Conservation (phyloP, 1,139 yeast genomes). For the Candida anutae region DNA sequence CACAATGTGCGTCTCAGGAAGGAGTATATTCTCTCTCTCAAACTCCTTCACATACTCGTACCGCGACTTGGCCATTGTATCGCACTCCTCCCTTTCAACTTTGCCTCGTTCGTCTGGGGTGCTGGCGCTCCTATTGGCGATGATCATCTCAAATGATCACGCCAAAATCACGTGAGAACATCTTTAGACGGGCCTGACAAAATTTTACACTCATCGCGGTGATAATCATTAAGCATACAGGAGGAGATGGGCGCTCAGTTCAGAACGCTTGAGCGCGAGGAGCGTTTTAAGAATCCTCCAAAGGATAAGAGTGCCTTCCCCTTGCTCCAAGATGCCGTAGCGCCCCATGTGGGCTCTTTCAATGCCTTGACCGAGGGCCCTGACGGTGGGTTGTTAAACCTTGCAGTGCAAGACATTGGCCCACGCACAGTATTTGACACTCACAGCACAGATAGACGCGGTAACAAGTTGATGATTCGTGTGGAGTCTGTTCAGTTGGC, state of each 20-base stretch:
- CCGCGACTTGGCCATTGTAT: constrained; percentile 14
- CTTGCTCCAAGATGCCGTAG: constrained; percentile 76
- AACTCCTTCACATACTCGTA: constrained; percentile 75
- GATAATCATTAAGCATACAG: too few species aligned
- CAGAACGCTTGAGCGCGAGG: constrained; percentile 83
- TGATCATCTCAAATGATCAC: not conserved
- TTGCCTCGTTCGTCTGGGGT: too few species aligned
- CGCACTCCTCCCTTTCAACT: too few species aligned
- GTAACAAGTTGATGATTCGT: constrained; percentile 73
- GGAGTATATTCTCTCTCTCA: constrained; percentile 64
- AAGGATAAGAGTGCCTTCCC: constrained; percentile 79
- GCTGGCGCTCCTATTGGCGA: too few species aligned
- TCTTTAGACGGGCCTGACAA: too few species aligned
- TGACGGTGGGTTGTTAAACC: constrained; percentile 74
- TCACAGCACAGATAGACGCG: constrained; percentile 57
- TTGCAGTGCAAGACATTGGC: constrained; percentile 87
- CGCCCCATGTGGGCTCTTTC: constrained; percentile 94
- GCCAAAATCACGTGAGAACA: constrained; percentile 6
- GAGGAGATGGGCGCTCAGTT: constrained; percentile 46
- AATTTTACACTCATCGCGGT: too few species aligned
- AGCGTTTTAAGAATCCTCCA: constrained; percentile 82
- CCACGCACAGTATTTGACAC: constrained; percentile 78
- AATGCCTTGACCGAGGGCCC: constrained; percentile 89
- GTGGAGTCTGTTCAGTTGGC: constrained; percentile 83
- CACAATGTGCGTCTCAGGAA: constrained; percentile 77